Evolutionary conservation across 2,329 filamentous ascomycete species (phyloP), one percentile per base, ranked within the genome.

Genomic region (Ceratocystis variospora): DNA sequence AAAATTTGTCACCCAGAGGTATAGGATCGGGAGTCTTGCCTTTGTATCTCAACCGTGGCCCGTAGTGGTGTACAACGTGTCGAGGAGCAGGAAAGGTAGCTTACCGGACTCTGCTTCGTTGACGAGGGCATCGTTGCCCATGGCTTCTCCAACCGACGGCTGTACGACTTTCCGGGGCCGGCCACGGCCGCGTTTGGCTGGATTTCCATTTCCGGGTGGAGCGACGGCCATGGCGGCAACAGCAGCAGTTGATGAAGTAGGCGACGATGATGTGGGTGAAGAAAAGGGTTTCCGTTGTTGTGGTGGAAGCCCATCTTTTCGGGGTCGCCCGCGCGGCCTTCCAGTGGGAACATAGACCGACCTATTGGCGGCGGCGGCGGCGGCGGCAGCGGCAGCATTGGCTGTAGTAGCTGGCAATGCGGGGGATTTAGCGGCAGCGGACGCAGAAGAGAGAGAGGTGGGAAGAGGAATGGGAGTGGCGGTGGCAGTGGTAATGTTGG

Each of bases 261-360:
- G 44, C 31, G 62, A 8, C 37, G 59, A 55, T 12, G 46, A 63
- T n/a, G 37, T 45, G 22, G 33, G 44, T 25, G 46, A 55, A 28
- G 44, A 7, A 19, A 45, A 31, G 15, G 28, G 53, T 33, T 64
- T 61, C n/a, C 53, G 25, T 1, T 28, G 37, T 19, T 67, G 66
- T 22, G 62, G 62, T 15, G 66, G 66, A 45, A 50, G 48, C 68
- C 71, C 73, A 68, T 72, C 75, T 70, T 79, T 79, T 66, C 76
- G 76, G 48, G 79, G 79, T 8, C 79, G 77, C 33, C 79, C 79
- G n/a, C 79, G 77, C 50, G 77, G 77, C n/a, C 77, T 75, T 41
- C 79, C 79, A 0, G 74, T 75, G 28, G 78, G 75, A 2, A 71
- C 73, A 45, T 77, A 75, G 63, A 72, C 62, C 25, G 67, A 28